Conservation (phyloP, 768 basidiomycete genomes). For the Cystobasidium ongulense region DNA sequence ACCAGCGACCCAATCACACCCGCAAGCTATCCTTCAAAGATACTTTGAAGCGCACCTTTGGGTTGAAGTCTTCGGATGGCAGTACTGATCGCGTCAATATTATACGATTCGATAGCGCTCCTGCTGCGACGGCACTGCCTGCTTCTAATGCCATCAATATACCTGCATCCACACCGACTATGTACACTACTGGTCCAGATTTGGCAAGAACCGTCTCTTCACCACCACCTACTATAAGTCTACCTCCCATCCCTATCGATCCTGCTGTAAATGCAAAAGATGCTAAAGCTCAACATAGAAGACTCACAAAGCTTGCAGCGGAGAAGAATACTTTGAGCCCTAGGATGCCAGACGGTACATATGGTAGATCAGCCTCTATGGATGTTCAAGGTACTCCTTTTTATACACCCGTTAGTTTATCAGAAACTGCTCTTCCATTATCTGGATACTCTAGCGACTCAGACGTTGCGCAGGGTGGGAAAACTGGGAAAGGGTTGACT, state of each 20-base stretch:
- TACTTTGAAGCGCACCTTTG: constrained; percentile 11
- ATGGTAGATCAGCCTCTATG: constrained; percentile 20
- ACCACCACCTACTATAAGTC: neutral
- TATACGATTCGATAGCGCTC: neutral
- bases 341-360: constrained; percentile 1
- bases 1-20: neutral
- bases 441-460: neutral
- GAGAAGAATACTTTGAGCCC: neutral
- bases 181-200: neutral
- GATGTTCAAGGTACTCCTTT: constrained; percentile 2
- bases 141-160: neutral
- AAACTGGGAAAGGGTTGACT: neutral
- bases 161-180: neutral
- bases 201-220: neutral
- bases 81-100: neutral
- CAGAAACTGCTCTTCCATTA: neutral
- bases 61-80: neutral
- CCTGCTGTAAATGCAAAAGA: neutral
- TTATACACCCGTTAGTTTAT: neutral
- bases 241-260: constrained; percentile 25
- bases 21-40: constrained; percentile 29
- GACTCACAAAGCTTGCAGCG: constrained; percentile 7
- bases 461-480: neutral
- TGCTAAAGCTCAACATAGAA: constrained; percentile 1
- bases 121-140: neutral